Evolutionary conservation across 805 yeast genomes (phyloP).

Genomic region (Candida chauliodis): DNA sequence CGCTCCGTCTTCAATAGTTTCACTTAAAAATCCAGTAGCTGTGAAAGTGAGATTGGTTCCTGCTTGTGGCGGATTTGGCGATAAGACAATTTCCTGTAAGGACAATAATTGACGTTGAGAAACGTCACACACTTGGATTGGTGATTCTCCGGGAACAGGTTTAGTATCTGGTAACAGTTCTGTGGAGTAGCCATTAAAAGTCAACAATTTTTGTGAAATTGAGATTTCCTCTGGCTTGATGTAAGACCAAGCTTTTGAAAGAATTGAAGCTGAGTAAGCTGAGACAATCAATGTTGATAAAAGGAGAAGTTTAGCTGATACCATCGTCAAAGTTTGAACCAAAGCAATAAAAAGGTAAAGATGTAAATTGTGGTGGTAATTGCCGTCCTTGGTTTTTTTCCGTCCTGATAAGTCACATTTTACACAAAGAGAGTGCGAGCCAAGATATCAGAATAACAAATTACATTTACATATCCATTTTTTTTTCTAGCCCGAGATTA

Average conservation of each 20-base stretch:
- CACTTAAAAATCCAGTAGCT: constrained; percentile 63
- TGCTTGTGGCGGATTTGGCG: constrained; percentile 86
- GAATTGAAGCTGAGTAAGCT: constrained; percentile 4
- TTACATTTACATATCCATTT: neutral
- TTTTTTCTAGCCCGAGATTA: constrained; percentile 48
- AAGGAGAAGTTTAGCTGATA: constrained; percentile 17
- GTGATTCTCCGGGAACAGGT: constrained; percentile 91
- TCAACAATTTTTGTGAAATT: constrained; percentile 3
- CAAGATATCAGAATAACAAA: constrained; percentile 1
- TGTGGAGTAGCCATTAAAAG: constrained; percentile 1
- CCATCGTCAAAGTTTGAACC: constrained; percentile 21
- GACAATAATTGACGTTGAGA: constrained; percentile 58
- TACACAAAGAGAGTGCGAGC: neutral
- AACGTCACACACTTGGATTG: constrained; percentile 73
- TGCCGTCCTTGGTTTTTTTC: constrained; percentile 1
- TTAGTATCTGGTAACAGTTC: constrained; percentile 18
- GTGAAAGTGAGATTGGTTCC: constrained; percentile 79
- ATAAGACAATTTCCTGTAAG: constrained; percentile 54
- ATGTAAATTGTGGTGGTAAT: neutral
- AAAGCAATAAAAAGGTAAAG: neutral
- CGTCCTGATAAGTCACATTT: neutral
- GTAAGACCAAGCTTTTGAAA: constrained; percentile 3
- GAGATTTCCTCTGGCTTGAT: constrained; percentile 1
- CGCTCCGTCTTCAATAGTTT: constrained; percentile 73
- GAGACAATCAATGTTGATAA: constrained; percentile 6